Percentiles rank a stretch among this genome's conserved stretches.
Evolutionary conservation across 2,329 filamentous ascomycete species (phyloP).

Genomic region (Onygenales sp.): DNA sequence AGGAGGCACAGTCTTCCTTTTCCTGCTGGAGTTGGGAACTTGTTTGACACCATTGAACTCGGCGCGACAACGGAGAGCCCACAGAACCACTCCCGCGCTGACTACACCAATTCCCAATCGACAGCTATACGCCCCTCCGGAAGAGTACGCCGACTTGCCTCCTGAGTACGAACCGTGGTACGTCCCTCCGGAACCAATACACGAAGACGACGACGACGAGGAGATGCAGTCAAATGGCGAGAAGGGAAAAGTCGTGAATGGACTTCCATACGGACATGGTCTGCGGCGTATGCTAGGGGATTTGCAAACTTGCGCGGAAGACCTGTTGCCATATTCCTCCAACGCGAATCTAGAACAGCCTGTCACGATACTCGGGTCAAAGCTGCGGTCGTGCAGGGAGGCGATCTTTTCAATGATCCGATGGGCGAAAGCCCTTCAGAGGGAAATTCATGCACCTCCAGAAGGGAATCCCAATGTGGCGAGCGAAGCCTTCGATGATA

Average conservation of each 20-base stretch:
- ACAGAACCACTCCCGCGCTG: too few species aligned
- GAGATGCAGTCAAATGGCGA: neutral
- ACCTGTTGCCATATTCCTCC: conserved; percentile 5
- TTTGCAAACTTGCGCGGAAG: conserved; percentile 9
- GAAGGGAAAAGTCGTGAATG: neutral
- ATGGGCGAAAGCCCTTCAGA: conserved; percentile 3
- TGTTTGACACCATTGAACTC: neutral
- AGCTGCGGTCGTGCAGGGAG: conserved; percentile 9
- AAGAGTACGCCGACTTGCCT: neutral
- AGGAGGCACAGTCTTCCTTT: neutral
- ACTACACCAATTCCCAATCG: neutral
- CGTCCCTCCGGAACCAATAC: neutral
- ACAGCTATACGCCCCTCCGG: neutral
- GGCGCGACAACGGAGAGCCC: neutral
- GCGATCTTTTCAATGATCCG: conserved; percentile 8
- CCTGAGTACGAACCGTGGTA: neutral
- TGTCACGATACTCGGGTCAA: neutral
- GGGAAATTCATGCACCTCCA: neutral
- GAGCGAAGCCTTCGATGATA: neutral
- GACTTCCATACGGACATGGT: neutral
- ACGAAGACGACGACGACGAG: neutral
- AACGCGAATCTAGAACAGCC: neutral
- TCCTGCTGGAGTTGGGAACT: neutral
- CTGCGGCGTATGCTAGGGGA: conserved; percentile 8
- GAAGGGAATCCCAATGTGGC: neutral